Conservation (phyloP, 805 yeast genomes). For the Groenewaldozyma tartarivorans region DNA sequence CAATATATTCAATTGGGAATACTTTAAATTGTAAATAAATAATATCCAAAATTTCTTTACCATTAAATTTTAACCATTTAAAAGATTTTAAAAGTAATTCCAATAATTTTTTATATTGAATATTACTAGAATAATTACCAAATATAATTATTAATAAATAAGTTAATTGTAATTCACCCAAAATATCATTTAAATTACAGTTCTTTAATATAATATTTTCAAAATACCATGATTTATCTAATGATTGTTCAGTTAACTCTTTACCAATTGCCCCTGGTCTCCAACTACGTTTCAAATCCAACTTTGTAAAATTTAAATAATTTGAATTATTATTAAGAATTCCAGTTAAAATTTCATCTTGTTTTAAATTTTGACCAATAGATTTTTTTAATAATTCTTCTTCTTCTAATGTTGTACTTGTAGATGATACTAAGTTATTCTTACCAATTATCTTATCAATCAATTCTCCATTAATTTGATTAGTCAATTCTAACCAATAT, state of each 20-base stretch:
- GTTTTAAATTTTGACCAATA: slow-evolving; percentile 28
- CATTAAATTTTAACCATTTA: slow-evolving; percentile 21
- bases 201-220: slow-evolving; percentile 23
- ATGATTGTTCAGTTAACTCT: slow-evolving; percentile 40
- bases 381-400: slow-evolving; percentile 31
- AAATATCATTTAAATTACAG: slow-evolving; percentile 23
- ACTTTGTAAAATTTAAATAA: slow-evolving; percentile 31
- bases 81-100: slow-evolving; percentile 34
- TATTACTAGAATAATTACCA: slow-evolving; percentile 54
- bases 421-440: slow-evolving; percentile 27
- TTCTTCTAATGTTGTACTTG: slow-evolving; percentile 45
- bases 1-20: slow-evolving; percentile 36
- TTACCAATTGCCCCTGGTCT: slow-evolving; percentile 30
- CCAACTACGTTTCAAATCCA: slow-evolving; percentile 34
- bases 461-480: slow-evolving; percentile 17
- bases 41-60: slow-evolving; percentile 24
- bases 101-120: slow-evolving; percentile 53
- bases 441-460: slow-evolving; percentile 26
- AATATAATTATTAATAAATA: slow-evolving; percentile 41
- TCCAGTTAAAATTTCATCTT: slow-evolving; percentile 27
- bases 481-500: slow-evolving; percentile 24
- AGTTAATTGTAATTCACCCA: slow-evolving; percentile 48
- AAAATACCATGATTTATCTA: slow-evolving; percentile 58
- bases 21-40: slow-evolving; percentile 31
- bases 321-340: slow-evolving; percentile 27